Evolutionary conservation across 2,329 filamentous ascomycete species (phyloP).

Genomic region (Colletotrichum nymphaeae): DNA sequence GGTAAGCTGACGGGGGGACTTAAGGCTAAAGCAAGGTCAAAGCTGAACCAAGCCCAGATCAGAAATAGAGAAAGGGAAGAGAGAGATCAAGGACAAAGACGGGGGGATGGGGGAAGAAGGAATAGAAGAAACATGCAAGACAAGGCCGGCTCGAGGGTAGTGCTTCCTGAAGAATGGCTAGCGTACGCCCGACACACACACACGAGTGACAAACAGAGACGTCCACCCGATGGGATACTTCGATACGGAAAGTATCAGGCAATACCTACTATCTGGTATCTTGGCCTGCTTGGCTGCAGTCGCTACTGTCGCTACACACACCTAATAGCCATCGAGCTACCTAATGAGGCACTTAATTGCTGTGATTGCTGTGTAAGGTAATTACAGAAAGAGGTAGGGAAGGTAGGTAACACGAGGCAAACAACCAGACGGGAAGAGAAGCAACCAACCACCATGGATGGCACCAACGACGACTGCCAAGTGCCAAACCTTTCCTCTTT

Average conservation of each 20-base stretch:
- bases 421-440: background rate
- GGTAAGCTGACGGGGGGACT: background rate
- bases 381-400: too few species aligned
- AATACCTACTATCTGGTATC: background rate
- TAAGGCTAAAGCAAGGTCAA: background rate
- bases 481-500: background rate
- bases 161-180: background rate
- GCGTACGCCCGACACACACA: slow-evolving; percentile 5
- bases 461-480: background rate
- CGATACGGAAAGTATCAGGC: too few species aligned
- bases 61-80: background rate
- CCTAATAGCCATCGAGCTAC: background rate
- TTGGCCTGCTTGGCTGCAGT: background rate
- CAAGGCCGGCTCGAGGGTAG: background rate
- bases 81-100: background rate
- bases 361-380: too few species aligned
- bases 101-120: background rate
- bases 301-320: background rate
- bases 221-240: too few species aligned
- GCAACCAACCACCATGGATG: too few species aligned
- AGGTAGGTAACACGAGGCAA: background rate
- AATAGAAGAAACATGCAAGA: background rate
- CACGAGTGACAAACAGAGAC: background rate
- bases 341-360: too few species aligned
- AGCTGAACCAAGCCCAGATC: background rate